phyloP scores from a whole-genome alignment of 805 yeast genomes.

The Tetrapisispora namnaoensis region DNA sequence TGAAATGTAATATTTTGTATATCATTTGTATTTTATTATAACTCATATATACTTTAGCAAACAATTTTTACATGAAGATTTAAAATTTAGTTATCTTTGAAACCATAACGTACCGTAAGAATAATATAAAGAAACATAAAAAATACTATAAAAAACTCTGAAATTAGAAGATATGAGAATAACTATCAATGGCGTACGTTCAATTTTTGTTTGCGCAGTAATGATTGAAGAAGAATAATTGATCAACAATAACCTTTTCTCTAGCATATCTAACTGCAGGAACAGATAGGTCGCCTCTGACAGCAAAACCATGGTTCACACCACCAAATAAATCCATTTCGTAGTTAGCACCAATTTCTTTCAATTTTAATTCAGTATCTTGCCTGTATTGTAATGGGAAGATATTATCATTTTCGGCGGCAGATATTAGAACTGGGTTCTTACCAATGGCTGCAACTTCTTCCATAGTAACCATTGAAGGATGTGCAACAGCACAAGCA shows the following conservation, averaged over 20 bases:
- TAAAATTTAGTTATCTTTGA: background rate
- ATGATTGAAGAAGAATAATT: conserved; percentile 26
- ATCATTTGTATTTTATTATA: background rate
- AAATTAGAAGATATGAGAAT: too few species aligned
- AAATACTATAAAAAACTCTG: too few species aligned
- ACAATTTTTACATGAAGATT: too few species aligned
- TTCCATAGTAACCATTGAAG: conserved; percentile 58
- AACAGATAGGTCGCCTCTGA: conserved; percentile 56
- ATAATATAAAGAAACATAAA: too few species aligned
- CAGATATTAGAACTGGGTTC: conserved; percentile 57
- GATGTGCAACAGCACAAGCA: conserved; percentile 75
- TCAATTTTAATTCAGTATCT: conserved; percentile 48
- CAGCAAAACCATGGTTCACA: conserved; percentile 68
- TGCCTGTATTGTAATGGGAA: conserved; percentile 59
- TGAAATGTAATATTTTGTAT: background rate
- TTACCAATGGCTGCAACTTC: conserved; percentile 50
- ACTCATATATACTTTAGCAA: too few species aligned
- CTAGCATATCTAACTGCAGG: conserved; percentile 53
- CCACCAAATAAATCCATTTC: conserved; percentile 54
- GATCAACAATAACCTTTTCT: conserved; percentile 47
- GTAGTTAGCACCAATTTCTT: conserved; percentile 44
- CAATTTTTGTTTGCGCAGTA: conserved; percentile 4
- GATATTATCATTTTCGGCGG: conserved; percentile 59
- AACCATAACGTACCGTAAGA: background rate
- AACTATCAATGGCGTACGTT: background rate